Evolutionary conservation across 257 asterid species (phyloP).

Genomic region (Solanum lycopersicoides): DNA sequence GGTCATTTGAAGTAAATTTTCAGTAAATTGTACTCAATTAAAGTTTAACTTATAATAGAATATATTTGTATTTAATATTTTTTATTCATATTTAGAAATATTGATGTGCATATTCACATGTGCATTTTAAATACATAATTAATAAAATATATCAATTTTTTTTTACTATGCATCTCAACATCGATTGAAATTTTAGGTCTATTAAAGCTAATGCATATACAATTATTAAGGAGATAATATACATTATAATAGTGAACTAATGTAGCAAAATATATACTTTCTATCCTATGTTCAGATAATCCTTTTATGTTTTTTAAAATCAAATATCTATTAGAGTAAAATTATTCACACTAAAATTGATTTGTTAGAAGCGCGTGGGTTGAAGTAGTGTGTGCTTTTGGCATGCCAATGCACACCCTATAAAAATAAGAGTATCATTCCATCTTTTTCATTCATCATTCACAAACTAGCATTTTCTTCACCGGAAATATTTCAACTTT

Average conservation of each 20-base stretch:
- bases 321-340: not conserved
- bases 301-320: too few relatives aligned
- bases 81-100: not conserved
- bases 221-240: too few relatives aligned
- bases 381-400: not conserved
- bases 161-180: not conserved
- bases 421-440: slow-evolving; percentile 1
- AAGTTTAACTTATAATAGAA: too few relatives aligned
- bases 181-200: not conserved
- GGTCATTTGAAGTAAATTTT: not conserved
- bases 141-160: too few relatives aligned
- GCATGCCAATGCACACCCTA: slow-evolving; percentile 1
- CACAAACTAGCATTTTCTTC: not conserved
- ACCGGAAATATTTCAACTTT: not conserved
- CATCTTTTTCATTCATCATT: slow-evolving; percentile 1
- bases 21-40: too few relatives aligned
- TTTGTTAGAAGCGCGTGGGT: not conserved
- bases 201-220: accelerated
- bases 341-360: not conserved
- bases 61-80: too few relatives aligned
- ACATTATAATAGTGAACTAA: too few relatives aligned
- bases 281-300: accelerated
- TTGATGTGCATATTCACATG: not conserved
- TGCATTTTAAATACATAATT: not conserved
- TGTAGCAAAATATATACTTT: too few relatives aligned